Evolutionary conservation across 192 early-diverging fungal species (phyloP).

Genomic region (Linnemannia hyalina): DNA sequence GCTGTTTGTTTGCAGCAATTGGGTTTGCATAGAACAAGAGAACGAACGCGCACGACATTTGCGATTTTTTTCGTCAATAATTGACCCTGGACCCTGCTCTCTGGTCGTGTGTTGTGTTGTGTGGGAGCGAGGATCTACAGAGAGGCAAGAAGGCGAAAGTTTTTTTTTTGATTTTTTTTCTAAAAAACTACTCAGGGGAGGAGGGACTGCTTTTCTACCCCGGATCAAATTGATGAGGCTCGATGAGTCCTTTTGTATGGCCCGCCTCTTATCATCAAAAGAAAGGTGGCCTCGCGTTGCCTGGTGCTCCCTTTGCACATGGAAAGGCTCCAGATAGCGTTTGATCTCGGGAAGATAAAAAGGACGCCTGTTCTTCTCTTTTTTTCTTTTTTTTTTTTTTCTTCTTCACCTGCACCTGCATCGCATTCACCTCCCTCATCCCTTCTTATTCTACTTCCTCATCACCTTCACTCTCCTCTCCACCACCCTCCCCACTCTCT

Average conservation of each 20-base stretch:
- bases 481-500: neutral
- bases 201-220: constrained; percentile 1
- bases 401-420: constrained; percentile 1
- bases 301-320: neutral
- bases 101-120: neutral
- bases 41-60: neutral
- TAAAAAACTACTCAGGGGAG: neutral
- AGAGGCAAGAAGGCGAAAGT: neutral
- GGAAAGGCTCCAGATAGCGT: neutral
- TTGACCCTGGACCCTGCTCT: neutral
- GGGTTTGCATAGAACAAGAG: neutral
- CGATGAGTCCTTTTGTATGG: constrained; percentile 3
- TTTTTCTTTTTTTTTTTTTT: neutral
- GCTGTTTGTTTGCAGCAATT: no score
- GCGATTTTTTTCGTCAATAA: neutral
- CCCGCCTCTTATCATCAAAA: neutral
- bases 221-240: neutral
- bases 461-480: neutral
- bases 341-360: constrained; percentile 3
- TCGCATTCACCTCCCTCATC: neutral
- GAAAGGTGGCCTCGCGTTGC: neutral
- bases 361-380: neutral
- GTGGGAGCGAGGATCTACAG: neutral
- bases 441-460: neutral
- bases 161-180: neutral